phyloP scores from a whole-genome alignment of 768 basidiomycete genomes.

The Boletus patriciae region DNA sequence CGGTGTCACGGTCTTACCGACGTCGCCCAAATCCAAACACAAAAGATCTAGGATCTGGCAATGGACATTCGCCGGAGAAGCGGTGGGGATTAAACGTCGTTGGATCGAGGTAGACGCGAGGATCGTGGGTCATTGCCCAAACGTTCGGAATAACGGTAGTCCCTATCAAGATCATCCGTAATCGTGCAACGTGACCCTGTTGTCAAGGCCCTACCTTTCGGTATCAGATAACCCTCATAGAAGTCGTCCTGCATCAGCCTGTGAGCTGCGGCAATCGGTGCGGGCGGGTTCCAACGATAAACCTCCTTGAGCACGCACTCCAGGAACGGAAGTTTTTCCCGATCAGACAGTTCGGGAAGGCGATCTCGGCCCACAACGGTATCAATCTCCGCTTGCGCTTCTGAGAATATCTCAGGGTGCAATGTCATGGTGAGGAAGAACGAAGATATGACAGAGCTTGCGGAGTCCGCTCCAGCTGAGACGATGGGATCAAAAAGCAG shows the following conservation, averaged over 20 bases:
- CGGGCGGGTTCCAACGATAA: constrained; percentile 15
- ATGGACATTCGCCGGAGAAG: not conserved
- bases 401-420: not conserved
- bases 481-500: not conserved
- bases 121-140: constrained; percentile 7
- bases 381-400: constrained; percentile 1
- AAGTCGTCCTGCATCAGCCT: constrained; percentile 10
- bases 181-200: not conserved
- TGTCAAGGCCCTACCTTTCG: not conserved
- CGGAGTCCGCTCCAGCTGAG: constrained; percentile 2
- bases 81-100: not conserved
- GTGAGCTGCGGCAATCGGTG: constrained; percentile 12
- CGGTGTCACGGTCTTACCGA: not conserved
- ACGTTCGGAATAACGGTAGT: constrained; percentile 4
- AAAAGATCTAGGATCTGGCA: not conserved
- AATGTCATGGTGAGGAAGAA: constrained; percentile 2
- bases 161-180: not conserved
- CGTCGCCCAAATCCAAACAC: constrained; percentile 6
- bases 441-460: constrained; percentile 4
- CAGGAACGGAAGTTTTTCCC: constrained; percentile 45
- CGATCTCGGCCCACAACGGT: not conserved
- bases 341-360: constrained; percentile 18
- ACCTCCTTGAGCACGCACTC: constrained; percentile 31
- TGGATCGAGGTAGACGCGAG: not conserved
- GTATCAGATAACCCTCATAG: constrained; percentile 5